Evolutionary conservation across 495 filamentous ascomycete species (phyloP).

Genomic region (Jackrogersella minutella): DNA sequence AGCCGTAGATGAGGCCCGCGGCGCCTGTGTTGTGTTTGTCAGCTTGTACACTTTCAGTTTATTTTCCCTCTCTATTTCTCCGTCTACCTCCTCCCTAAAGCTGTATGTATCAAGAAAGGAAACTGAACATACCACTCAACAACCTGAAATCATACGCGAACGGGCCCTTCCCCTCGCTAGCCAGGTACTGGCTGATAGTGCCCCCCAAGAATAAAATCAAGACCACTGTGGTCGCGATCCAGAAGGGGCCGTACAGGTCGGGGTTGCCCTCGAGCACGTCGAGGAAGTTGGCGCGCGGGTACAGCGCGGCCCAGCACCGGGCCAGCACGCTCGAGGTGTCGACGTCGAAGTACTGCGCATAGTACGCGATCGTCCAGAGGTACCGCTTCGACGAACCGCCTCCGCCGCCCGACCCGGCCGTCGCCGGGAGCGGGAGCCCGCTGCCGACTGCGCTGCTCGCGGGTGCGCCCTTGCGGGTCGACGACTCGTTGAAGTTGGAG

Average conservation of each 20-base stretch:
- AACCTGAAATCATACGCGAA: slow-evolving; percentile 88
- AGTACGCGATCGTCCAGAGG: slow-evolving; percentile 93
- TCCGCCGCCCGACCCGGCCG: slow-evolving; percentile 52
- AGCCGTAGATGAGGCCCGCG: slow-evolving; percentile 91
- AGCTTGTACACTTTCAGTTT: slow-evolving; percentile 2
- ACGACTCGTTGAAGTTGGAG: slow-evolving; percentile 69
- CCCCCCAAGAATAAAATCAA: slow-evolving; percentile 94
- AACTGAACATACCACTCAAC: slow-evolving; percentile 64
- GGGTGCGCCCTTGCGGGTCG: slow-evolving; percentile 58
- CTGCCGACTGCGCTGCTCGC: slow-evolving; percentile 47
- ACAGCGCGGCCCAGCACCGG: slow-evolving; percentile 84
- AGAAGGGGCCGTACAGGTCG: slow-evolving; percentile 93
- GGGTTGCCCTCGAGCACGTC: slow-evolving; percentile 97
- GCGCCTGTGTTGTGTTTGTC: slow-evolving; percentile 62
- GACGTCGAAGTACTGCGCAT: slow-evolving; percentile 97
- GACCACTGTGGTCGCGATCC: slow-evolving; percentile 98
- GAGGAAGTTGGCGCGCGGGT: slow-evolving; percentile 91
- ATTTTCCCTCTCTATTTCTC: neutral
- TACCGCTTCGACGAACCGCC: slow-evolving; percentile 76
- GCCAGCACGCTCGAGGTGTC: slow-evolving; percentile 86
- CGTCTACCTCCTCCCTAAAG: neutral
- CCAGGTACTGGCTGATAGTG: slow-evolving; percentile 89
- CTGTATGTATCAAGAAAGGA: neutral
- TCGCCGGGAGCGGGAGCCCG: slow-evolving; percentile 70
- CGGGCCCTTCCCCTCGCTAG: slow-evolving; percentile 49